Percentiles rank a stretch among this genome's conserved stretches.
Evolutionary conservation across 345 rosid genomes (phyloP).

Genomic region (Abelmoschus esculentus): DNA sequence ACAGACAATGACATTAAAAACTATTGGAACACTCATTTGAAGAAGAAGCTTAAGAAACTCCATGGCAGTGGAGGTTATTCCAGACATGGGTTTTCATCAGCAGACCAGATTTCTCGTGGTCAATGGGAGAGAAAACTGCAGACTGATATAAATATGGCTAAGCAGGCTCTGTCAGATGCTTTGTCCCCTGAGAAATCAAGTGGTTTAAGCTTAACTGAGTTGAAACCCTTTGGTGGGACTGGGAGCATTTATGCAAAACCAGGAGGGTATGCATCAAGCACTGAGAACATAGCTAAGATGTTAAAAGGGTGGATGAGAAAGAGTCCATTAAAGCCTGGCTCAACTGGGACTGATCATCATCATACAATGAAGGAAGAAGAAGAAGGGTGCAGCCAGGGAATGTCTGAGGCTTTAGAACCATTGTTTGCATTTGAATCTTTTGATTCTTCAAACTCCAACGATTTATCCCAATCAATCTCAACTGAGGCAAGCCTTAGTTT

Average conservation of each 20-base stretch:
- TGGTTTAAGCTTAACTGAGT: conserved; percentile 1
- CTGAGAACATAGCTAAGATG: conserved; percentile 63
- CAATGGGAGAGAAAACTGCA: conserved; percentile 80
- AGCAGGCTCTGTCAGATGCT: conserved; percentile 59
- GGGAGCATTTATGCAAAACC: too few relatives aligned
- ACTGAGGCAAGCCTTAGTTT: conserved; percentile 30
- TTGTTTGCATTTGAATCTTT: conserved; percentile 37
- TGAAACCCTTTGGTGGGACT: conserved; percentile 9
- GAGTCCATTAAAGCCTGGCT: conserved; percentile 23
- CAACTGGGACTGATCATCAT: conserved; percentile 9
- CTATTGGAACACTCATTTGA: conserved; percentile 80
- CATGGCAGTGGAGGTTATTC: conserved; percentile 19
- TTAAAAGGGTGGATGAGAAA: conserved; percentile 59
- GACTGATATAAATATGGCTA: conserved; percentile 61
- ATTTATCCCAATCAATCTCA: conserved; percentile 31
- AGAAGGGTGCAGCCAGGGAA: conserved; percentile 9
- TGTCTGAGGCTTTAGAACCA: conserved; percentile 38
- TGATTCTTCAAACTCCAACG: conserved; percentile 39
- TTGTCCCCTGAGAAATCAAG: conserved; percentile 45
- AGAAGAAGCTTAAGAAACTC: conserved; percentile 57
- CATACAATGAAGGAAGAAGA: conserved; percentile 11
- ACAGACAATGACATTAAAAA: conserved; percentile 81
- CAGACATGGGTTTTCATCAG: conserved; percentile 16
- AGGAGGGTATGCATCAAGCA: conserved; percentile 45
- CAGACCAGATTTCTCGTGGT: conserved; percentile 42